Percentiles rank a stretch among this genome's conserved stretches.
Conservation (phyloP, 1,284 basidiomycete genomes). For the Ceratobasidium sp. region DNA sequence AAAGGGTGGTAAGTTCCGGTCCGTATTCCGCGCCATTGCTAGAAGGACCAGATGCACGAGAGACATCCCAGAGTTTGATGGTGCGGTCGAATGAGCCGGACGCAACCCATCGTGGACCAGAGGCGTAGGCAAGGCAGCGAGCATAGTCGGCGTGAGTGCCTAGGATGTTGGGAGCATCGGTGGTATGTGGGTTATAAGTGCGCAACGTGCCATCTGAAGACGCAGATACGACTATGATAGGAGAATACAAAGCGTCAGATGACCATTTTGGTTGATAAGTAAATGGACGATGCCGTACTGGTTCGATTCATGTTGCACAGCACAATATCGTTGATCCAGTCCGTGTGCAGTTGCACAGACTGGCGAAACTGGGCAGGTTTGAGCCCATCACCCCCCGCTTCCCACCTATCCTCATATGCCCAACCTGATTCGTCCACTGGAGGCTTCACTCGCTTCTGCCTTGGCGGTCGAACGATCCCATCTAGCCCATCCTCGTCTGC, state of each 20-base stretch:
- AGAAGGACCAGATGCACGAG: slow-evolving; percentile 52
- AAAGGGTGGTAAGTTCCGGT: slow-evolving; percentile 52
- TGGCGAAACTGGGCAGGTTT: slow-evolving; percentile 72
- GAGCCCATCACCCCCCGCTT: slow-evolving; percentile 63
- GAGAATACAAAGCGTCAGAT: background rate
- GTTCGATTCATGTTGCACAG: slow-evolving; percentile 95
- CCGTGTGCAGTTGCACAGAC: slow-evolving; percentile 85
- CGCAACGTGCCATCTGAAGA: slow-evolving; percentile 97
- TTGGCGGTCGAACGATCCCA: slow-evolving; percentile 56
- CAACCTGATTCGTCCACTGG: slow-evolving; percentile 53
- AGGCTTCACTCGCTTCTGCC: slow-evolving; percentile 8
- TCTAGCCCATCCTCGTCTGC: slow-evolving; percentile 57
- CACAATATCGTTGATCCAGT: slow-evolving; percentile 97
- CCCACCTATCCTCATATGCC: slow-evolving; percentile 81
- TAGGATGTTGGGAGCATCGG: slow-evolving; percentile 65
- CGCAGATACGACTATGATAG: slow-evolving; percentile 79
- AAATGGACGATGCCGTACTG: slow-evolving; percentile 58
- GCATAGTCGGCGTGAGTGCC: slow-evolving; percentile 96
- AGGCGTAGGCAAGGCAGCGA: slow-evolving; percentile 83
- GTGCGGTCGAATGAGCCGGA: slow-evolving; percentile 95
- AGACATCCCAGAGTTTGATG: slow-evolving; percentile 95
- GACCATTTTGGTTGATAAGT: background rate
- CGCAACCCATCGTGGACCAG: slow-evolving; percentile 84
- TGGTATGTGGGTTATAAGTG: slow-evolving; percentile 89
- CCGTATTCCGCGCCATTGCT: slow-evolving; percentile 48